Evolutionary conservation across 179 eudicot genomes (phyloP).

Genomic region (Beta macrorhiza): DNA sequence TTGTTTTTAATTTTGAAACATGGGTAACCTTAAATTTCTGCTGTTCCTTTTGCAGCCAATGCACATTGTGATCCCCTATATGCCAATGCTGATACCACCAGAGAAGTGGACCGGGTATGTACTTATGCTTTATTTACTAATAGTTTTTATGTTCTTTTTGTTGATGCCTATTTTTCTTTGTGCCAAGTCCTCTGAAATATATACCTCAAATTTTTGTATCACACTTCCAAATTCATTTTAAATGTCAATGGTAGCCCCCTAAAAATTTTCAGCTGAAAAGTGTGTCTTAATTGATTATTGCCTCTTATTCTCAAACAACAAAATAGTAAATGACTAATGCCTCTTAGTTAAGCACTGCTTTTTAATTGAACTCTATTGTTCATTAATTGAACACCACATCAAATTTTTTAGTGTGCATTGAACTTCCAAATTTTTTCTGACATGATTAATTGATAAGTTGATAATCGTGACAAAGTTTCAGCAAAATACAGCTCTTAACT

Average conservation of each 20-base stretch:
- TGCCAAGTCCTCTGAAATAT: not conserved
- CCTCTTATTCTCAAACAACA: not conserved
- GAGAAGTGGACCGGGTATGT: conserved; percentile 87
- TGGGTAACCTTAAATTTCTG: not conserved
- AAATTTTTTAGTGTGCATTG: not conserved
- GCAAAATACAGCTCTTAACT: not conserved
- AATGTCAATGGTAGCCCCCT: not conserved
- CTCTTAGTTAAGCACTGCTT: too few species aligned
- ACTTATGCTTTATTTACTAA: not conserved
- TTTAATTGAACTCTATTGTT: too few species aligned
- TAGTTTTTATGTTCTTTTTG: not conserved
- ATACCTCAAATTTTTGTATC: not conserved
- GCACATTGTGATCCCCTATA: conserved; percentile 95
- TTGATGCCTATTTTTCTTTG: not conserved
- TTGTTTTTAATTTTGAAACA: not conserved
- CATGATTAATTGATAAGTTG: not conserved
- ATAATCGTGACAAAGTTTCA: not conserved
- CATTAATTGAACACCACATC: too few species aligned
- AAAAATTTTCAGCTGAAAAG: too few species aligned
- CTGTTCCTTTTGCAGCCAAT: conserved; percentile 51
- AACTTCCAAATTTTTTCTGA: not conserved
- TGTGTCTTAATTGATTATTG: not conserved
- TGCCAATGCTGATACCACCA: conserved; percentile 99
- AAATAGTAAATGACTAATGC: too few species aligned
- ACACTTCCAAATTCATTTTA: not conserved